Conservation (phyloP, 306 rosid species). For the Trifolium subterraneum region DNA sequence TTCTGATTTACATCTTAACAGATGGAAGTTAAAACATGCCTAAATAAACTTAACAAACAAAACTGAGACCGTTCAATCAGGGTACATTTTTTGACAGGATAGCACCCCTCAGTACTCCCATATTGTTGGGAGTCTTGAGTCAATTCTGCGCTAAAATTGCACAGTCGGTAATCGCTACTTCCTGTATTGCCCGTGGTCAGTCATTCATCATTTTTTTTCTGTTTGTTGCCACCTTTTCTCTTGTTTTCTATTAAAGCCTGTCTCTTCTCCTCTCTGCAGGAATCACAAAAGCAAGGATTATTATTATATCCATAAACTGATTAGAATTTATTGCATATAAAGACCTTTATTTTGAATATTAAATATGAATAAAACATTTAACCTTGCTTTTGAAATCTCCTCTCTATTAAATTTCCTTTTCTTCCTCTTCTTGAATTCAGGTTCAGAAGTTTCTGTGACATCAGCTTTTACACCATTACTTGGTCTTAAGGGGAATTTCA, state of each 20-base stretch:
- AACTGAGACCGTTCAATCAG: constrained; percentile 35
- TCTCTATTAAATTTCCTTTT: constrained; percentile 67
- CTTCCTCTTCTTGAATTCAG: constrained; percentile 42
- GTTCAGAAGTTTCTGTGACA: constrained; percentile 47
- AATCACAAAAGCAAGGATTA: constrained; percentile 8
- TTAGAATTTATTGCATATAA: background rate
- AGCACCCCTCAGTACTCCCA: constrained; percentile 12
- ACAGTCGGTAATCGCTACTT: constrained; percentile 3
- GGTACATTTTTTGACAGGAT: constrained; percentile 27
- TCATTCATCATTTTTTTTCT: constrained; percentile 33
- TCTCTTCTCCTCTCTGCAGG: constrained; percentile 87
- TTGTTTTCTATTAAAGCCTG: constrained; percentile 58
- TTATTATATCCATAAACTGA: background rate
- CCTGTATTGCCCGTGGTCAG: constrained; percentile 20
- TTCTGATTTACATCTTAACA: constrained; percentile 37
- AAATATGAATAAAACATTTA: constrained; percentile 31
- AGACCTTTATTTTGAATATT: background rate
- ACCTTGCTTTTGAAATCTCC: constrained; percentile 80
- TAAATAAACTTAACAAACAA: constrained; percentile 30
- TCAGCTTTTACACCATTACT: constrained; percentile 36
- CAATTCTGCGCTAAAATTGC: constrained; percentile 21
- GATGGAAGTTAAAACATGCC: background rate
- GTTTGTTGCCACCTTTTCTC: constrained; percentile 43
- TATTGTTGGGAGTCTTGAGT: background rate
- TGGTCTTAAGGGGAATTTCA: constrained; percentile 56